These are phyloP conservation scores for Aspergillus sp. DNA, from an alignment of 2,329 filamentous ascomycete species.

Conservation along the genomic window DNA sequence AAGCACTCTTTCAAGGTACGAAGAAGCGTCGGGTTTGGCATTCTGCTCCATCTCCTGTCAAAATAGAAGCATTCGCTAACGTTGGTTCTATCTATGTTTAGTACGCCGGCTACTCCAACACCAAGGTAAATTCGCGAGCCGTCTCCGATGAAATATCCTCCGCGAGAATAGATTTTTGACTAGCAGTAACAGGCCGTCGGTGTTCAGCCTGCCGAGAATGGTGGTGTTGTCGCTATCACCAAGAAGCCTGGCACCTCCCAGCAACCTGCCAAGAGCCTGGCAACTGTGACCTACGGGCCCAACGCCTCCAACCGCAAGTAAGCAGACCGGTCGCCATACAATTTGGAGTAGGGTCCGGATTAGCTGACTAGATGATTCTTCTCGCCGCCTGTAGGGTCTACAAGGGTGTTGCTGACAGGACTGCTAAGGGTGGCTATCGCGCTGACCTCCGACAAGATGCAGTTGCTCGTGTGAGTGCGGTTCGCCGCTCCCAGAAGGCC, in stretches of 20 bases:
- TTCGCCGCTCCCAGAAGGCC: constrained; percentile 75
- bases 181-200: constrained; percentile 69
- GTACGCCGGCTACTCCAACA: constrained; percentile 91
- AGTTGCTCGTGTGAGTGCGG: constrained; percentile 81
- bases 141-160: not conserved
- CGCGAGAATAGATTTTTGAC: constrained; percentile 9
- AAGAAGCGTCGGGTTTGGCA: not conserved
- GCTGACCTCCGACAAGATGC: constrained; percentile 73
- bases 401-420: constrained; percentile 78
- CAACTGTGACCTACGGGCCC: constrained; percentile 68
- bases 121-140: constrained; percentile 65
- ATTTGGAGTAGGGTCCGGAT: not conserved
- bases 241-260: constrained; percentile 75
- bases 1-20: constrained; percentile 83
- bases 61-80: constrained; percentile 18
- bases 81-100: constrained; percentile 38
- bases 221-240: constrained; percentile 75
- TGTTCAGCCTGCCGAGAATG: constrained; percentile 72
- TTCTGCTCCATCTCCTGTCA: constrained; percentile 7
- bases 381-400: constrained; percentile 65
- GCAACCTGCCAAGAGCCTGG: constrained; percentile 68
- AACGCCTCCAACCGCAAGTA: constrained; percentile 78
- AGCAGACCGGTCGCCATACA: constrained; percentile 34
- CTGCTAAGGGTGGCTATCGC: constrained; percentile 84
- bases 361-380: constrained; percentile 19